Evolutionary conservation across 2,329 filamentous ascomycete genomes (phyloP), one percentile per base, ranked within the genome.

Genomic region (Penicillium psychrosexuale): DNA sequence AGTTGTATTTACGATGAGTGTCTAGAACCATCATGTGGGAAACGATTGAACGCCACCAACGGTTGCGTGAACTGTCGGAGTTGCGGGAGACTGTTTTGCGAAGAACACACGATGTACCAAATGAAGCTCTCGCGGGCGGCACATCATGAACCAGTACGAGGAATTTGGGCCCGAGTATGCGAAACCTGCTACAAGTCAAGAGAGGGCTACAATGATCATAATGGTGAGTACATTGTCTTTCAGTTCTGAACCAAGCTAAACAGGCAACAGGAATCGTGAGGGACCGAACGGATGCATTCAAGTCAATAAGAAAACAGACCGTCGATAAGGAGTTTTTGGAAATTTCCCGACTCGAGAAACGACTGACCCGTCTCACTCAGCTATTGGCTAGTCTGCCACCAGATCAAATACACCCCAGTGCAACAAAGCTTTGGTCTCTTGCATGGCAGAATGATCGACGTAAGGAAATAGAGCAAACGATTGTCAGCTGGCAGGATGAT

Each of bases 121-220:
- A 97, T 97, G 89, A 97, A 95, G 78, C 80, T 99, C 11, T 96
- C 92, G 8, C 82, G 92, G 51, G 88, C 91, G 30, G 94, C 94
- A 4, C 83, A 87, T 55, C 91, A 97, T 73, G 94, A 99, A 61
- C 93, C 94, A 0, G 84, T 94, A 1, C 81, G 93, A 58, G 94
- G 94, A 8, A 84, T 90, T 63, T 99, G 94, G 94, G 96, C 90
- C 65, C 80, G 94, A 48, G 93, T 97, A 2, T 99, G 94, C 70
- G 94, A 99, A 77, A 97, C 94, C n/a, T 99, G 94, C 75, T 99
- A 94, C 77, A 97, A 97, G 77, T 96, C 91, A 48, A 84, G 94
- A 66, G 90, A 92, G 27, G 94, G 94, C 3, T 99, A 99, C 74
- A 96, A 95, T 69, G 92, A 99, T 67, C 88, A 93, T 64, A 83